Base-by-base conservation (phyloP, 2,329 filamentous ascomycete genomes). In the Colletotrichum brevisporum region DNA sequence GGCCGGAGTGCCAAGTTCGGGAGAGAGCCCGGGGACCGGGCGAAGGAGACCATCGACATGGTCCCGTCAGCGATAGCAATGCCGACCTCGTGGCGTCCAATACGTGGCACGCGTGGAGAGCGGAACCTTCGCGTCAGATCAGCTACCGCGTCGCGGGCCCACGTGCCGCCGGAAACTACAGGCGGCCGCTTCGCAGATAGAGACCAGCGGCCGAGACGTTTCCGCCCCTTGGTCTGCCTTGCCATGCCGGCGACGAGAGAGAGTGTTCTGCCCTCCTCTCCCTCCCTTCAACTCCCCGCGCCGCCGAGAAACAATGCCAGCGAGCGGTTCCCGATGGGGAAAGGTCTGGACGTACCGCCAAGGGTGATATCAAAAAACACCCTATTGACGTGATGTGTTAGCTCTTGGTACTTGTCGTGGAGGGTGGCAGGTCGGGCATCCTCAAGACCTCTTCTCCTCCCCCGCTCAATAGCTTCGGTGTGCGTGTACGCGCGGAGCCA, bases 301-400 rank as follows among this genome's bases (percentile, higher is more conserved):
- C 54, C 41, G 56, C 58, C 45, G 47, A 36, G 31, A 39, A 61
- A 15, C 16, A 47, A 39, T 31, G 59, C 52, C 15, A 10, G 18
- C 47, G 1, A 71, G 55, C 55, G 81, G 87, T 78, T 80, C 59
- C 24, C 18, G 21, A 48, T 27, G 16, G 36, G 60, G n/a, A n/a
- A 68, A 31, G 27, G 18, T 9, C 24, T n/a, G 31, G 16, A 66
- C 67, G 47, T 69, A 93, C 92, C 92, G 84, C 93, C 93, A 66
- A 96, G 85, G 4, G 92, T 92, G 69, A 94, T 88, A 79, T 94
- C 92, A 80, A 94, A 93, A 83, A 94, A 93, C 73, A 91, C 89
- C 75, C 85, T 87, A 71, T 72, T 62, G 62, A 66, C 59, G 63
- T 59, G 39, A 57, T 56, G 51, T 26, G 54, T 70, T 72, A 72